Evolutionary conservation across 306 rosid genomes (phyloP).

Genomic region (Vigna trinervia): DNA sequence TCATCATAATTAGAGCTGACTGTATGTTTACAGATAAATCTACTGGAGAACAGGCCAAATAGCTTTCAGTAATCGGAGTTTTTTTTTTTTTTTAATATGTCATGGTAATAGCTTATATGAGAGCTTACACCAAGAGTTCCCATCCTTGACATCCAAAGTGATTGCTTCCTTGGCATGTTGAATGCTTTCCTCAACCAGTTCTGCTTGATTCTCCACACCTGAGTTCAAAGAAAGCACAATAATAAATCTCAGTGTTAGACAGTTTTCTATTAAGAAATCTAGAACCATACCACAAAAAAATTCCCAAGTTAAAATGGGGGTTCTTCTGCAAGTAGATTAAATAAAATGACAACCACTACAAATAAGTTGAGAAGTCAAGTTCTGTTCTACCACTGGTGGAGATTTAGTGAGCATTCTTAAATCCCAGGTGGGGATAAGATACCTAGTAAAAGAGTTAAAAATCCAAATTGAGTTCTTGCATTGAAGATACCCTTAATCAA

Average conservation of each 20-base stretch:
- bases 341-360: not conserved
- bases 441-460: not conserved
- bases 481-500: not conserved
- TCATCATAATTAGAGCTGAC: constrained; percentile 3
- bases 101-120: constrained; percentile 19
- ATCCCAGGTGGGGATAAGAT: not conserved
- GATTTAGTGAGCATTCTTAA: not conserved
- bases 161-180: constrained; percentile 90
- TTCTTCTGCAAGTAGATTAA: not conserved
- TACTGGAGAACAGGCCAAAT: constrained; percentile 10
- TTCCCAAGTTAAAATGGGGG: not conserved
- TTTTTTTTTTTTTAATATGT: not conserved
- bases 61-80: not conserved
- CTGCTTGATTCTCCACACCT: constrained; percentile 84
- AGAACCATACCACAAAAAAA: not conserved
- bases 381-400: not conserved
- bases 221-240: constrained; percentile 38
- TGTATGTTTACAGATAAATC: constrained; percentile 4
- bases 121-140: constrained; percentile 92
- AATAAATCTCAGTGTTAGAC: constrained; percentile 10
- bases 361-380: not conserved
- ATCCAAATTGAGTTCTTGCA: not conserved
- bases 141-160: constrained; percentile 93
- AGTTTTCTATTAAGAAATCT: not conserved
- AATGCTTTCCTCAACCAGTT: constrained; percentile 95